phyloP scores from a whole-genome alignment of 2,329 filamentous ascomycete genomes.

The Cercospora sp. region DNA sequence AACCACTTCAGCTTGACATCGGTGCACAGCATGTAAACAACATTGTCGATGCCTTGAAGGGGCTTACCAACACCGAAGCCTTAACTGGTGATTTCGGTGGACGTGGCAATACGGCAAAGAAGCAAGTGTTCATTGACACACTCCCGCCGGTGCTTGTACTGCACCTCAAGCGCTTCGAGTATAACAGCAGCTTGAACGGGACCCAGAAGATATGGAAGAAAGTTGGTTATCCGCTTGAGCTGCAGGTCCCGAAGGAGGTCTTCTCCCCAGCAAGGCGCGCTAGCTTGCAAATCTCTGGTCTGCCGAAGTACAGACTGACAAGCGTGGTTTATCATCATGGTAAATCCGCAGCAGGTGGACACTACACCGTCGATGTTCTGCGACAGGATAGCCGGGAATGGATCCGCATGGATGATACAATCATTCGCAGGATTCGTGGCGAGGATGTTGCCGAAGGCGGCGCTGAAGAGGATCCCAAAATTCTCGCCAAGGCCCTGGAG shows the following conservation, averaged over 20 bases:
- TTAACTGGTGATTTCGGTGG: slow-evolving; percentile 85
- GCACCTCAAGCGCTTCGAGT: slow-evolving; percentile 96
- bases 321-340: slow-evolving; percentile 97
- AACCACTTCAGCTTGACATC: slow-evolving; percentile 93
- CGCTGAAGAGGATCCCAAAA: slow-evolving; percentile 73
- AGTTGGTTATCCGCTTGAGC: slow-evolving; percentile 88
- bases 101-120: slow-evolving; percentile 72
- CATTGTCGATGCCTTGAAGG: slow-evolving; percentile 86
- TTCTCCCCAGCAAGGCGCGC: slow-evolving; percentile 75
- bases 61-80: slow-evolving; percentile 78
- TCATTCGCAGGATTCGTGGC: slow-evolving; percentile 78
- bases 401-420: slow-evolving; percentile 93
- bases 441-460: slow-evolving; percentile 89
- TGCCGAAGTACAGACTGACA: slow-evolving; percentile 82
- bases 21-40: slow-evolving; percentile 82
- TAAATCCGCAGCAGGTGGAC: slow-evolving; percentile 91
- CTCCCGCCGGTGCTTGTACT: slow-evolving; percentile 89
- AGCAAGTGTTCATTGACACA: slow-evolving; percentile 92
- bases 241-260: slow-evolving; percentile 89
- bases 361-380: slow-evolving; percentile 96
- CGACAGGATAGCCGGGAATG: slow-evolving; percentile 94
- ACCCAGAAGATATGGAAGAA: slow-evolving; percentile 99
- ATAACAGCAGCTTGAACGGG: slow-evolving; percentile 74
- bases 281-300: slow-evolving; percentile 51
- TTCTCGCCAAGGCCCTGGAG: slow-evolving; percentile 66